Evolutionary conservation across 768 basidiomycete species (phyloP).

Genomic region (Cyathus striatus): DNA sequence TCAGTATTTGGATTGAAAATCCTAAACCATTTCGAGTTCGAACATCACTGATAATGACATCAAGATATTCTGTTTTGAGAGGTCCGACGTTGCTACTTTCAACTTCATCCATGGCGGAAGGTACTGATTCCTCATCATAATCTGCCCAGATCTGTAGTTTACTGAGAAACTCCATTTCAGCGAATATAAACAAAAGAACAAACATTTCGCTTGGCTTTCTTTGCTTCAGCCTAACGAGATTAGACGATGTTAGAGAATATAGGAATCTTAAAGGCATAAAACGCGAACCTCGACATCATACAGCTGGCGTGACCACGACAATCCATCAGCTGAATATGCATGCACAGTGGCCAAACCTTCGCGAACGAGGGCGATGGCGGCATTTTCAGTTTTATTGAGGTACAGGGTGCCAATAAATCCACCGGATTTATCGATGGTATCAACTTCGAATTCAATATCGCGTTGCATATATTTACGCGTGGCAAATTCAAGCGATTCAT

Average conservation of each 20-base stretch:
- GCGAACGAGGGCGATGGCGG: conserved; percentile 72
- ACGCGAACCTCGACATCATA: conserved; percentile 73
- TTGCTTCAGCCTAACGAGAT: conserved; percentile 64
- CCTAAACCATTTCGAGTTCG: conserved; percentile 66
- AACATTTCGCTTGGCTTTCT: conserved; percentile 73
- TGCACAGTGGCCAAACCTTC: conserved; percentile 91
- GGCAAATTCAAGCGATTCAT: conserved; percentile 78
- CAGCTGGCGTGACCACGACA: conserved; percentile 77
- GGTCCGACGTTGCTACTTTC: conserved; percentile 43
- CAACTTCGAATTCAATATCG: conserved; percentile 91
- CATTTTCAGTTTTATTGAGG: conserved; percentile 82
- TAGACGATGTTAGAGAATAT: not conserved
- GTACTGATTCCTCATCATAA: conserved; percentile 71
- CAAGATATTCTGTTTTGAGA: conserved; percentile 82
- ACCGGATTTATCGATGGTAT: conserved; percentile 87
- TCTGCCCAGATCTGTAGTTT: conserved; percentile 94
- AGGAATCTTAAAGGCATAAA: conserved; percentile 4
- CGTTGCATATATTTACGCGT: conserved; percentile 85
- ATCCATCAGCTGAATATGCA: conserved; percentile 76
- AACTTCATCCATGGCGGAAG: conserved; percentile 39
- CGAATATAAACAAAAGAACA: too few relatives aligned
- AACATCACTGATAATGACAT: conserved; percentile 89
- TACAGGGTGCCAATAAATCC: conserved; percentile 92
- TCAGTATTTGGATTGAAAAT: conserved; percentile 92
- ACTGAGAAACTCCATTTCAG: too few relatives aligned